Percentiles rank a stretch among this genome's conserved stretches.
Conservation (phyloP, 495 filamentous ascomycete genomes). For the Geopyxis carbonaria region DNA sequence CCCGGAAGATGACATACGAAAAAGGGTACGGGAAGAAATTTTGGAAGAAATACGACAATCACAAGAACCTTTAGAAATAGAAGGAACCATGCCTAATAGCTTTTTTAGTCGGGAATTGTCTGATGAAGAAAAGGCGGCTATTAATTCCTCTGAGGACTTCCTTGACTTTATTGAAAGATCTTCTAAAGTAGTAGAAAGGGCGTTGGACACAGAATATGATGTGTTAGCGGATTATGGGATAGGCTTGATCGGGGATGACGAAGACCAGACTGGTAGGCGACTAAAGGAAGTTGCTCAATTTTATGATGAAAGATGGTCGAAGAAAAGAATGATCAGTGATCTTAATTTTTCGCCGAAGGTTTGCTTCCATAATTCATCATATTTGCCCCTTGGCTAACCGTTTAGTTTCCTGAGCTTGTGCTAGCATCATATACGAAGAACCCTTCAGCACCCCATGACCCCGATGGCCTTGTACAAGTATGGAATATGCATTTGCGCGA, state of each 20-base stretch:
- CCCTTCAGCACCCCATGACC: conserved; percentile 83
- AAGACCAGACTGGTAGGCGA: conserved; percentile 48
- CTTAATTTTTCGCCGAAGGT: conserved; percentile 86
- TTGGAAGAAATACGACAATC: conserved; percentile 61
- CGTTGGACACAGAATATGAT: conserved; percentile 77
- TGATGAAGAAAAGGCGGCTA: conserved; percentile 73
- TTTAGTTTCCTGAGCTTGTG: conserved; percentile 70
- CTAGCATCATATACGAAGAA: conserved; percentile 94
- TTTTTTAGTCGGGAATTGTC: conserved; percentile 72
- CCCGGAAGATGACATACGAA: conserved; percentile 70
- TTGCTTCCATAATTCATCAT: conserved; percentile 10
- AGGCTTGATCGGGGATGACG: conserved; percentile 67
- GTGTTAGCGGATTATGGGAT: conserved; percentile 87
- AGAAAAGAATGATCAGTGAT: conserved; percentile 88
- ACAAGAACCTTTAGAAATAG: conserved; percentile 33
- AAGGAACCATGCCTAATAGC: conserved; percentile 30
- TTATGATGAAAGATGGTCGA: conserved; percentile 88
- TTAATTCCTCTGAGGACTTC: conserved; percentile 84
- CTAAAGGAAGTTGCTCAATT: conserved; percentile 83
- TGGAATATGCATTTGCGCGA: conserved; percentile 93
- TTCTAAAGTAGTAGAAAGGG: conserved; percentile 91
- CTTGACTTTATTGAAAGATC: conserved; percentile 89
- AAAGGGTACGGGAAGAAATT: conserved; percentile 72
- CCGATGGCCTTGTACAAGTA: conserved; percentile 82
- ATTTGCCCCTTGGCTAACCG: conserved; percentile 12